phyloP scores from a whole-genome alignment of 768 basidiomycete genomes.

The Tephrocybe sp. region DNA sequence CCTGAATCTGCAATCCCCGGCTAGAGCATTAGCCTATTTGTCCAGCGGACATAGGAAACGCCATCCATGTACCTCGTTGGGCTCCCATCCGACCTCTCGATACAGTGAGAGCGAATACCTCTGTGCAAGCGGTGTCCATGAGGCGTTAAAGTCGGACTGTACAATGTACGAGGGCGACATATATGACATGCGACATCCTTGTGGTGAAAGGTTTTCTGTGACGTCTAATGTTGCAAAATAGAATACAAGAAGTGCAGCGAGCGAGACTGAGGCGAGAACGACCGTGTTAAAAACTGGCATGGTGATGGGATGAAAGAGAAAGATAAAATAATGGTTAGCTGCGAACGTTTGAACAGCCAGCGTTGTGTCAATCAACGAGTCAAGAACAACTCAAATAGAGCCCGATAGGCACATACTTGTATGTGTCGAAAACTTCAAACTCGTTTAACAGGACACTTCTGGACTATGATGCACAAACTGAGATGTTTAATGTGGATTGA shows the following conservation, averaged over 20 bases:
- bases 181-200: slow-evolving; percentile 95
- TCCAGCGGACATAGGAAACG: neutral
- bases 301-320: slow-evolving; percentile 1
- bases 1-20: slow-evolving; percentile 25
- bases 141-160: slow-evolving; percentile 60
- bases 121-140: slow-evolving; percentile 67
- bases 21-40: neutral
- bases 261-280: slow-evolving; percentile 35
- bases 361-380: too few relatives aligned
- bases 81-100: slow-evolving; percentile 84
- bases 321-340: neutral
- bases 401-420: too few relatives aligned
- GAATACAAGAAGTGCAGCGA: slow-evolving; percentile 32
- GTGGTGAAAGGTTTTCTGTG: slow-evolving; percentile 62
- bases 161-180: slow-evolving; percentile 90
- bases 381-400: too few relatives aligned
- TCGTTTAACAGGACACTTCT: too few relatives aligned
- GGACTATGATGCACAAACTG: neutral
- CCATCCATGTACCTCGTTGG: slow-evolving; percentile 44
- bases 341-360: too few relatives aligned
- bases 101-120: slow-evolving; percentile 91
- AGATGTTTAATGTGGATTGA: slow-evolving; percentile 3
- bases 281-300: slow-evolving; percentile 27
- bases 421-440: too few relatives aligned
- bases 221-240: slow-evolving; percentile 45